A percentile compares a stretch with the other conserved stretches of the same genome.
Evolutionary conservation across 2,329 filamentous ascomycete species (phyloP).

Genomic region (Coleophoma cylindrospora): DNA sequence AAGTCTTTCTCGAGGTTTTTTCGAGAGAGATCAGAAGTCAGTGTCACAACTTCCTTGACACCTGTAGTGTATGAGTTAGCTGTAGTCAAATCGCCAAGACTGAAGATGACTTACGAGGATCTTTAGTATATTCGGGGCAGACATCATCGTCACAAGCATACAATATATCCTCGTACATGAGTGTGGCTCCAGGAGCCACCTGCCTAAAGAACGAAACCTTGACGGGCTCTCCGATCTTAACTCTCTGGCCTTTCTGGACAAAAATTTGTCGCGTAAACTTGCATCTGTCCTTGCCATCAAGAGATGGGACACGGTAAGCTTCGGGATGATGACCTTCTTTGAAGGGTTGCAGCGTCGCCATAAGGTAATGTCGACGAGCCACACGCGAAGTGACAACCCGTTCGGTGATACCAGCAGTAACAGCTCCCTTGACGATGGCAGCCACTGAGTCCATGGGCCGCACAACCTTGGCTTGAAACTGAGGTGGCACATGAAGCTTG

Average conservation of each 20-base stretch:
- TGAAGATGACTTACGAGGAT: slow-evolving; percentile 74
- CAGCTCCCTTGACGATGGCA: slow-evolving; percentile 96
- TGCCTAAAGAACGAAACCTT: slow-evolving; percentile 99
- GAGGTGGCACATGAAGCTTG: slow-evolving; percentile 94
- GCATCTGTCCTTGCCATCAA: slow-evolving; percentile 96
- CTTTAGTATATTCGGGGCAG: slow-evolving; percentile 97
- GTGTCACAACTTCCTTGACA: slow-evolving; percentile 97
- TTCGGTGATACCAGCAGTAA: slow-evolving; percentile 96
- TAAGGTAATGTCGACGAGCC: slow-evolving; percentile 94
- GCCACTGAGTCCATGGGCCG: slow-evolving; percentile 98
- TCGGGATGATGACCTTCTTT: slow-evolving; percentile 98
- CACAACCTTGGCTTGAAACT: slow-evolving; percentile 98
- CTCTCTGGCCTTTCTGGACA: slow-evolving; percentile 95
- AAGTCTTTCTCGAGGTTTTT: slow-evolving; percentile 99
- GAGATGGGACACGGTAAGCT: slow-evolving; percentile 91
- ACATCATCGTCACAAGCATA: slow-evolving; percentile 98
- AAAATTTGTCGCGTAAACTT: slow-evolving; percentile 99
- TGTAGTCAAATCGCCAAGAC: no score
- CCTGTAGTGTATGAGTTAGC: slow-evolving; percentile 43
- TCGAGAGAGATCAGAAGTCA: slow-evolving; percentile 92
- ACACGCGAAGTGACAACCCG: slow-evolving; percentile 95
- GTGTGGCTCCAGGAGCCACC: slow-evolving; percentile 90
- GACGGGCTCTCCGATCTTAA: slow-evolving; percentile 98
- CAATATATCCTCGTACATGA: slow-evolving; percentile 99
- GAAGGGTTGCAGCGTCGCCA: slow-evolving; percentile 97